Conservation (phyloP, 2,329 filamentous ascomycete genomes). For the Aspergillus ochraceus region DNA sequence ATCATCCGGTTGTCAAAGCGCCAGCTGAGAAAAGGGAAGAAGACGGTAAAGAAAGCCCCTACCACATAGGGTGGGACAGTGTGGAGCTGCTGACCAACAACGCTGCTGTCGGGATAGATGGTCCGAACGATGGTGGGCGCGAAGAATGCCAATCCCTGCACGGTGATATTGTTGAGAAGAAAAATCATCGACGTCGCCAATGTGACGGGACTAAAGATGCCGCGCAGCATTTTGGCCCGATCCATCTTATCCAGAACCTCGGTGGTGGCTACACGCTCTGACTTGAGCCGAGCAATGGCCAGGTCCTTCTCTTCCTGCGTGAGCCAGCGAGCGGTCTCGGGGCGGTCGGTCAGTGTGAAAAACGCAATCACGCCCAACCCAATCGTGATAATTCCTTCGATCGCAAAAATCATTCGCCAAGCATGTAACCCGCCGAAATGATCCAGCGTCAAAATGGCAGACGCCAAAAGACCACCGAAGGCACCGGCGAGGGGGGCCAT, state of each 20-base stretch:
- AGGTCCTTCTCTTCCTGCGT: constrained; percentile 65
- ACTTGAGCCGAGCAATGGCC: constrained; percentile 67
- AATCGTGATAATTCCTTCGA: constrained; percentile 68
- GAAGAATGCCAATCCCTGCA: constrained; percentile 71
- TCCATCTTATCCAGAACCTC: constrained; percentile 66
- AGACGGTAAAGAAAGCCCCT: constrained; percentile 64
- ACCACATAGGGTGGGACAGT: constrained; percentile 71
- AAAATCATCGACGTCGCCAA: constrained; percentile 60
- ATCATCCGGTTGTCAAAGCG: constrained; percentile 60
- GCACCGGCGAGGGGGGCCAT: constrained; percentile 69
- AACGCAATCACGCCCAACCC: constrained; percentile 60
- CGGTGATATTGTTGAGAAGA: constrained; percentile 67
- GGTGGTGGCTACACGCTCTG: constrained; percentile 63
- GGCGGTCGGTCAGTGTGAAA: constrained; percentile 66
- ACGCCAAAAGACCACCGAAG: constrained; percentile 67
- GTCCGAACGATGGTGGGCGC: constrained; percentile 68
- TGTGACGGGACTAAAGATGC: constrained; percentile 65
- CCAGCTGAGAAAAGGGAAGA: constrained; percentile 64
- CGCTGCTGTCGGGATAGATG: constrained; percentile 61
- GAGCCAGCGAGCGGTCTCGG: constrained; percentile 68
- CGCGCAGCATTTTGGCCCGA: constrained; percentile 58
- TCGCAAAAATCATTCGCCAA: constrained; percentile 72
- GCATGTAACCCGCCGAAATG: constrained; percentile 56
- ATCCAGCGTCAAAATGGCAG: constrained; percentile 62
- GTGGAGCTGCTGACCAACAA: constrained; percentile 66